Evolutionary conservation across 177 flowering plant genomes (phyloP).

Genomic region (Vitis hybrid): DNA sequence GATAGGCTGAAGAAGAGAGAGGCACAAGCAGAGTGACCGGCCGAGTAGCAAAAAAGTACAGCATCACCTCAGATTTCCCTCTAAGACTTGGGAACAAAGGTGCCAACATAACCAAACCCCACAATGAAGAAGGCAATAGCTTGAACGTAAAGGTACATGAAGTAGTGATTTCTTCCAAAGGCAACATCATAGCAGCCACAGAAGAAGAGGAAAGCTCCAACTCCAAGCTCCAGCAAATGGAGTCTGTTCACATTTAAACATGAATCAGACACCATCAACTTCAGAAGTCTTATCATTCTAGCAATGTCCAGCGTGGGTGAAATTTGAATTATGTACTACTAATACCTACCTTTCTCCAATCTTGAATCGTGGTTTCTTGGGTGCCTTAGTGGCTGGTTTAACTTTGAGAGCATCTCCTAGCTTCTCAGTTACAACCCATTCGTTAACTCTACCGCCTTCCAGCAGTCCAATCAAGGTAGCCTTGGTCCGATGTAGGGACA

Average conservation of each 20-base stretch:
- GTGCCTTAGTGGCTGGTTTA: conserved; percentile 36
- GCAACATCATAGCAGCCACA: conserved; percentile 54
- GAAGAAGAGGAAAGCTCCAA: conserved; percentile 51
- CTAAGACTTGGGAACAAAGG: conserved; percentile 57
- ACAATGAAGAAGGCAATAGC: conserved; percentile 56
- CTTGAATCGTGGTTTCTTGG: conserved; percentile 40
- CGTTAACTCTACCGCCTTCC: conserved; percentile 63
- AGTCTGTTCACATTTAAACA: conserved; percentile 35
- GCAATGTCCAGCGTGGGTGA: too few species aligned
- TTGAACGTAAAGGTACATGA: conserved; percentile 52
- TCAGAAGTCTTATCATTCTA: background rate
- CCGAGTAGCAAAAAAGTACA: background rate
- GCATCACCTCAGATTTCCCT: background rate
- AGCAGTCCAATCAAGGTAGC: conserved; percentile 69
- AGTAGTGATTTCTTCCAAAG: conserved; percentile 56
- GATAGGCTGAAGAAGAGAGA: conserved; percentile 12
- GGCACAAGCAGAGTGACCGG: conserved; percentile 4
- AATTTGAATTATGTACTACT: too few species aligned
- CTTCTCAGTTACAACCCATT: conserved; percentile 71
- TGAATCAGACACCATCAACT: background rate
- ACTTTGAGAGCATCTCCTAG: conserved; percentile 60
- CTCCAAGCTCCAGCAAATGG: conserved; percentile 59
- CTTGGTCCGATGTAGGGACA: conserved; percentile 71
- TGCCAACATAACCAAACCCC: conserved; percentile 83
- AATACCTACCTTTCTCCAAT: conserved; percentile 50